These are phyloP conservation scores for Flaveria bidentis DNA, from an alignment of 129 eudicot genomes.

Conservation along the genomic window DNA sequence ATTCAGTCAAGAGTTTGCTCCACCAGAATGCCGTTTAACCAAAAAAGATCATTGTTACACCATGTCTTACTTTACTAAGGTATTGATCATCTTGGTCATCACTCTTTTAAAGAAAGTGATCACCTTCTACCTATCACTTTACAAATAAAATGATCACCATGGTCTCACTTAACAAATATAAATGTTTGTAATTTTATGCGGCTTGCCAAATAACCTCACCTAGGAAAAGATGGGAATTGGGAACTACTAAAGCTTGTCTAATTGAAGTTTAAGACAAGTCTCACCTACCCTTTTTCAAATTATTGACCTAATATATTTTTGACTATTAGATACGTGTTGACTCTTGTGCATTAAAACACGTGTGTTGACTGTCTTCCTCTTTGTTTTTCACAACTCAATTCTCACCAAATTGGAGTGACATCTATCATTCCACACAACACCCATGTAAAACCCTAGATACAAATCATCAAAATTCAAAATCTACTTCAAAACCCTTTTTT, in stretches of 20 bases:
- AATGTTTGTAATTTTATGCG: too few species aligned
- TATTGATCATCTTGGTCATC: too few species aligned
- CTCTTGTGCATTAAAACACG: conserved; percentile 37
- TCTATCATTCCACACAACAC: conserved; percentile 2
- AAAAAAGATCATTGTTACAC: too few species aligned
- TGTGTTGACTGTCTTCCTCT: conserved; percentile 36
- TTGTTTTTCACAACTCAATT: conserved; percentile 19
- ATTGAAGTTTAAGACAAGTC: not conserved
- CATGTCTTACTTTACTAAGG: too few species aligned
- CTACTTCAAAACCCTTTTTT: not conserved
- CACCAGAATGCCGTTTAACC: too few species aligned
- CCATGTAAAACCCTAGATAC: conserved; percentile 8
- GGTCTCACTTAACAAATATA: too few species aligned
- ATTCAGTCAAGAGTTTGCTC: too few species aligned
- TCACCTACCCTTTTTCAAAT: not conserved
- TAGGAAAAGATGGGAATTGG: too few species aligned
- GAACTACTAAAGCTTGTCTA: not conserved
- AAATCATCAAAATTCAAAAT: conserved; percentile 16
- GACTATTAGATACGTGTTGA: conserved; percentile 26
- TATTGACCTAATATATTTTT: not conserved
- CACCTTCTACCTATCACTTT: too few species aligned
- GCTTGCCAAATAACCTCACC: too few species aligned
- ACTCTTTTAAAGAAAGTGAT: too few species aligned
- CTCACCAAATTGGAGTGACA: conserved; percentile 25
- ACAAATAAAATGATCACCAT: too few species aligned